Base-by-base conservation (phyloP, 495 filamentous ascomycete genomes). In the Aspergillus funiculosus region DNA sequence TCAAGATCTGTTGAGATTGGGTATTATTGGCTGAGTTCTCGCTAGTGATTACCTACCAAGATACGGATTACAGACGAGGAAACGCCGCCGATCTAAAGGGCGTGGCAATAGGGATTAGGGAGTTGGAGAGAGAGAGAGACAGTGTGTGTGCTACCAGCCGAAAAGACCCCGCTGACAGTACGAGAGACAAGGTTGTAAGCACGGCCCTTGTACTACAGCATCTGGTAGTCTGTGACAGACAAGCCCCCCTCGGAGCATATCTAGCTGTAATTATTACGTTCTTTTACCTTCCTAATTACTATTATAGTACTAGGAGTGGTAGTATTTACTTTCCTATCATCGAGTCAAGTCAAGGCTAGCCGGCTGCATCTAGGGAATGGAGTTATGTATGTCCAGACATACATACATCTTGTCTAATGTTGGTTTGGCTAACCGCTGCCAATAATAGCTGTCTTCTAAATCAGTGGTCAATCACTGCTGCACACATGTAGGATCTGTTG, bases 401-500 rank as follows among this genome's bases (percentile, higher is more conserved):
- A 44, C 28, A 40, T 18, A 36, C 24, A 28, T 18, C 15, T 25
- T 17, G 31, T 18, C 18, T 30, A 17, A 36, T 19, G 21, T 30
- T 39, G 17, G 29, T 28, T 20, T 41, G 14, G 15, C 28, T 22
- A 48, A 7, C 20, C 9, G 22, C 40, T 37, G 31, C 50, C 54
- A 53, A 53, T 51, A 21, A 45, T 31, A 51, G 26, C 43, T n/a
- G 24, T 17, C 24, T 6, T 17, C 43, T 21, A 20, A 40, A 32
- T 50, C 45, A 50, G 20, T 51, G 31, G 32, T 48, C 48, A 51
- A 53, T 52, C 48, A 45, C 10, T 43, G 49, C 30, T n/a, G 46
- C 51, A 52, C 55, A 54, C 55, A 58, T 58, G 51, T 54, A 52
- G 47, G n/a, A 17, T 44, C 39, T 24, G 36, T 53, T 49, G 55